These are phyloP conservation scores for Picocystis sp. DNA, from an alignment of 163 green algal species.

Conservation along the genomic window DNA sequence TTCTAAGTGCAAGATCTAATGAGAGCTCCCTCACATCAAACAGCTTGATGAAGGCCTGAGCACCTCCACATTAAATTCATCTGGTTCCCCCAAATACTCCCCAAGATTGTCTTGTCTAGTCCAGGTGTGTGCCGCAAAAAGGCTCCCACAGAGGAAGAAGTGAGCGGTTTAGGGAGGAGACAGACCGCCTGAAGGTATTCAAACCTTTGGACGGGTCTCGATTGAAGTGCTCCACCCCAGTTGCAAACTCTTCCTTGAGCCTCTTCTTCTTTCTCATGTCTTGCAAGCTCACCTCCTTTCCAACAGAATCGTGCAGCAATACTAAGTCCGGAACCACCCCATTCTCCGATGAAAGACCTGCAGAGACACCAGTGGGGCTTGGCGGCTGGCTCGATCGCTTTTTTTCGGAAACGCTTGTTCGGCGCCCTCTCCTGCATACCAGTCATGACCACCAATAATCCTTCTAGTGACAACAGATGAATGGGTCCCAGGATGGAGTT, in stretches of 20 bases:
- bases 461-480: constrained; percentile 72
- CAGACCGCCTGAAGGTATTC: constrained; percentile 39
- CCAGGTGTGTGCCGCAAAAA: constrained; percentile 28
- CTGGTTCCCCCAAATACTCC: constrained; percentile 20
- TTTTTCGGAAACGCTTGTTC: no score
- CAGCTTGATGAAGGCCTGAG: constrained; percentile 19
- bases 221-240: constrained; percentile 92
- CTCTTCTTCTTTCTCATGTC: constrained; percentile 35
- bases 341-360: no score
- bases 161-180: constrained; percentile 22
- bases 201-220: constrained; percentile 74
- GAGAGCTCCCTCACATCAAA: constrained; percentile 30
- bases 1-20: constrained; percentile 25
- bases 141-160: constrained; percentile 12
- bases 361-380: no score
- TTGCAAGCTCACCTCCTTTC: neutral
- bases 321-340: no score
- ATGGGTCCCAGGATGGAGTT: constrained; percentile 41
- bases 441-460: constrained; percentile 63
- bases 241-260: constrained; percentile 57
- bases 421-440: neutral
- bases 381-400: no score
- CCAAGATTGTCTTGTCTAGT: constrained; percentile 22
- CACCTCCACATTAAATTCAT: constrained; percentile 26
- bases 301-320: no score